A percentile compares a stretch with the other conserved stretches of the same genome.
These are phyloP conservation scores for Pleurotus tuber-regium DNA, from an alignment of 768 basidiomycete genomes.

Conservation along the genomic window DNA sequence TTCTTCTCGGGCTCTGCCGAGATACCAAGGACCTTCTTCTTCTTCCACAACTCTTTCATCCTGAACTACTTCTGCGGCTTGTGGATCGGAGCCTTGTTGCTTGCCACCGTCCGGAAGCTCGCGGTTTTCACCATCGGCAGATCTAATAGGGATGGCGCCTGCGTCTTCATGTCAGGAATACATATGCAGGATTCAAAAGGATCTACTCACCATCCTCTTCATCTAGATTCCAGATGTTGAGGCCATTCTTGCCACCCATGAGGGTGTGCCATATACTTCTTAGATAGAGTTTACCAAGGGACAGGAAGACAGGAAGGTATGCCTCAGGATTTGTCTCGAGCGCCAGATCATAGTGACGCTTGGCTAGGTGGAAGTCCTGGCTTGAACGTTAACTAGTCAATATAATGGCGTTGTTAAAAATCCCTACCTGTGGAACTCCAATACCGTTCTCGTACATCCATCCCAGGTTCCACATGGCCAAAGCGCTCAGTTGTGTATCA, in stretches of 20 bases:
- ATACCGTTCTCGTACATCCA: slow-evolving; percentile 99
- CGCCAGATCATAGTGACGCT: slow-evolving; percentile 91
- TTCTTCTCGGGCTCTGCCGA: slow-evolving; percentile 80
- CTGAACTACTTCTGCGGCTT: slow-evolving; percentile 22
- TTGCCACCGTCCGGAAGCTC: slow-evolving; percentile 39
- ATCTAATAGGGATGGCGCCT: too few relatives aligned
- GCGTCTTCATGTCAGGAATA: too few relatives aligned
- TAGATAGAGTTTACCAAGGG: slow-evolving; percentile 76
- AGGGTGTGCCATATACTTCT: slow-evolving; percentile 84
- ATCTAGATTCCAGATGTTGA: slow-evolving; percentile 64
- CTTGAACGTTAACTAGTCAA: background rate
- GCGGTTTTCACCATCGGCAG: slow-evolving; percentile 26
- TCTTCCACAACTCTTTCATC: slow-evolving; percentile 42
- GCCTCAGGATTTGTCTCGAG: slow-evolving; percentile 87
- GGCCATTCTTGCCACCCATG: slow-evolving; percentile 64
- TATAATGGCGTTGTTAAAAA: background rate
- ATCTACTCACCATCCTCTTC: slow-evolving; percentile 44
- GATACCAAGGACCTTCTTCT: slow-evolving; percentile 75
- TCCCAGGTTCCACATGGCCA: slow-evolving; percentile 98
- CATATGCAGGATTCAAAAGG: too few relatives aligned
- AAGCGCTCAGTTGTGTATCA: slow-evolving; percentile 86
- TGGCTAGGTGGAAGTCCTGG: slow-evolving; percentile 95
- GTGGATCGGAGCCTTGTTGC: slow-evolving; percentile 16
- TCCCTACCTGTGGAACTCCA: slow-evolving; percentile 77
- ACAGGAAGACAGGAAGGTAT: slow-evolving; percentile 82